A percentile compares a stretch with the other conserved stretches of the same genome.
Conservation (phyloP, 805 yeast genomes). For the Yamadazyma kitorensis region DNA sequence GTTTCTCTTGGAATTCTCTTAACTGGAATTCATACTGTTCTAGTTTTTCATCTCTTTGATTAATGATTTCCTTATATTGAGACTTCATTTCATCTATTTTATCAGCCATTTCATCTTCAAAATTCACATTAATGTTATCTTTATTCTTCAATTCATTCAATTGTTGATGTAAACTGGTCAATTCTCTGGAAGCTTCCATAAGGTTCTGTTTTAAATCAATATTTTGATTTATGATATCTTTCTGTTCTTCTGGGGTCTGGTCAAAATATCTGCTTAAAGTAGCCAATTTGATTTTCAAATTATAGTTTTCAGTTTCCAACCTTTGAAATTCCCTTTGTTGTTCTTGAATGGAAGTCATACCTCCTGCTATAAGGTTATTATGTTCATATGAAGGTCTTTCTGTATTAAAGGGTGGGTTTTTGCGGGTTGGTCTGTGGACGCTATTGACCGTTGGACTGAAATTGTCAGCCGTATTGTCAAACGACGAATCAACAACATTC, state of each 20-base stretch:
- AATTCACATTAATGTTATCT: neutral
- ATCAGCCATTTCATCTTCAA: constrained; percentile 2
- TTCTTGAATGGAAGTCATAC: constrained; percentile 18
- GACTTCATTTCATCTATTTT: constrained; percentile 9
- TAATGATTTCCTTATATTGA: constrained; percentile 4
- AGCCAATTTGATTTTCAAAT: constrained; percentile 42
- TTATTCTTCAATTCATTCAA: neutral
- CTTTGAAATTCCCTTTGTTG: constrained; percentile 20
- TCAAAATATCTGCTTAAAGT: constrained; percentile 38
- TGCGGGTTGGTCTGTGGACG: neutral
- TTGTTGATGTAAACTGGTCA: constrained; percentile 8
- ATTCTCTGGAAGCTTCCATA: constrained; percentile 13
- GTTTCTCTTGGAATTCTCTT: neutral
- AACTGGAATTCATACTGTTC: constrained; percentile 1
- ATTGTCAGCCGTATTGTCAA: constrained; percentile 15
- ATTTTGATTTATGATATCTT: constrained; percentile 36
- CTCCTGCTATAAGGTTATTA: constrained; percentile 10
- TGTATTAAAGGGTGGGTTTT: neutral
- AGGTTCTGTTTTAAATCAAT: constrained; percentile 30
- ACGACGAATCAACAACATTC: constrained; percentile 5
- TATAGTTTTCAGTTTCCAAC: constrained; percentile 42
- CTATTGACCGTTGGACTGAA: constrained; percentile 14
- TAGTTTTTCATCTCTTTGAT: constrained; percentile 2
- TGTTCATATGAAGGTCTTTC: constrained; percentile 3
- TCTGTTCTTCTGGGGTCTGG: constrained; percentile 42